phyloP scores from a whole-genome alignment of 129 eudicot genomes.

The Oenanthe sinensis region DNA sequence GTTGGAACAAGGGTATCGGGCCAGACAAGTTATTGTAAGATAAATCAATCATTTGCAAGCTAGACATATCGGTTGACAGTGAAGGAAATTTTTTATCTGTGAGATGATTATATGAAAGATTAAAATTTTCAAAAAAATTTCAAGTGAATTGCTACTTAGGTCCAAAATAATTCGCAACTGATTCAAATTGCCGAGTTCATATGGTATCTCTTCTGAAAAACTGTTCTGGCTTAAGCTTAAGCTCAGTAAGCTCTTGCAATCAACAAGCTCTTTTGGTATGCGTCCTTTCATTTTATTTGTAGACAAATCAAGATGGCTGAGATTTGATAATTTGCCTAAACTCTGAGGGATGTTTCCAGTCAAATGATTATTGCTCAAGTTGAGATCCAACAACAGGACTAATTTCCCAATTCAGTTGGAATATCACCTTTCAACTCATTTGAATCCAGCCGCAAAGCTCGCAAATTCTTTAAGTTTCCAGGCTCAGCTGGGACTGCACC shows the following conservation, averaged over 20 bases:
- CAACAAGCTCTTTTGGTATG: conserved; percentile 46
- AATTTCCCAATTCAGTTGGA: neutral
- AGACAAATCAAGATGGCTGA: conserved; percentile 58
- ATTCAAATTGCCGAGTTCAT: conserved; percentile 47
- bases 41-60: no score
- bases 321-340: conserved; percentile 32
- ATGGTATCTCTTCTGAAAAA: conserved; percentile 59
- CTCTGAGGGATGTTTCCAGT: conserved; percentile 49
- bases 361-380: conserved; percentile 53
- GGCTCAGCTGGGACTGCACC: conserved; percentile 60
- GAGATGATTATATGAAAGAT: conserved; percentile 65
- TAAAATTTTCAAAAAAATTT: conserved; percentile 30
- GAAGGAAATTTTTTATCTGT: no score
- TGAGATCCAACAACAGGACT: conserved; percentile 28
- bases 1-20: no score
- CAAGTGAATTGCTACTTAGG: conserved; percentile 58
- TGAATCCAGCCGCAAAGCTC: conserved; percentile 8
- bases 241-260: conserved; percentile 38
- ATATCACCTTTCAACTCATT: neutral
- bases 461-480: conserved; percentile 40
- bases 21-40: no score
- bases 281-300: conserved; percentile 40
- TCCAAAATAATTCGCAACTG: conserved; percentile 42
- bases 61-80: no score
- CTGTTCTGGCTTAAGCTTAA: conserved; percentile 49